Conservation (phyloP, 495 filamentous ascomycete genomes). For the Geopyxis carbonaria region DNA sequence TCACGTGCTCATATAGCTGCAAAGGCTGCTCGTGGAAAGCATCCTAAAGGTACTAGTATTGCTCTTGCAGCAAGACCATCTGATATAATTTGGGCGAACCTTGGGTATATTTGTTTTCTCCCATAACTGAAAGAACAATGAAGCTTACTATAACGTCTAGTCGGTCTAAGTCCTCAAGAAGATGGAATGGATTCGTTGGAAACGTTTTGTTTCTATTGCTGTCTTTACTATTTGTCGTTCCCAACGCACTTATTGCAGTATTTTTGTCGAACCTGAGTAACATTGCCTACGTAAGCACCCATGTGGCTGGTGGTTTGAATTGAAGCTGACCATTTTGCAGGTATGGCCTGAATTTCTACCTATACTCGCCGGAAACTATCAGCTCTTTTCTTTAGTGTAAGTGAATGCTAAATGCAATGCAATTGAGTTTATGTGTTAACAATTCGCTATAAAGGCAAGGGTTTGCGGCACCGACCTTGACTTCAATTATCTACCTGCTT, state of each 20-base stretch:
- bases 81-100: slow-evolving; percentile 93
- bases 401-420: too few species aligned
- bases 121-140: too few species aligned
- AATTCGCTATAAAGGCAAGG: slow-evolving; percentile 57
- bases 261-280: slow-evolving; percentile 63
- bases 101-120: slow-evolving; percentile 46
- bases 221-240: slow-evolving; percentile 80
- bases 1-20: slow-evolving; percentile 77
- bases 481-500: slow-evolving; percentile 72
- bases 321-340: slow-evolving; percentile 13
- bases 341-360: slow-evolving; percentile 64
- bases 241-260: slow-evolving; percentile 86
- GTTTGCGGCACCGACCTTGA: slow-evolving; percentile 80
- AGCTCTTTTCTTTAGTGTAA: slow-evolving; percentile 58
- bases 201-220: slow-evolving; percentile 66
- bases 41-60: slow-evolving; percentile 62
- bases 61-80: slow-evolving; percentile 67
- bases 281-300: slow-evolving; percentile 15
- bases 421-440: too few species aligned
- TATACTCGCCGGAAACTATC: slow-evolving; percentile 41
- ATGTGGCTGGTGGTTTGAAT: not conserved
- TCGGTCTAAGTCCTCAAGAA: slow-evolving; percentile 35
- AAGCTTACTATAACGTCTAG: too few species aligned
- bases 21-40: slow-evolving; percentile 59
- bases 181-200: slow-evolving; percentile 57